These are phyloP conservation scores for Bolboschoenoplectus hybrid DNA, from an alignment of 202 grass and related monocot genomes.

Conservation along the genomic window DNA sequence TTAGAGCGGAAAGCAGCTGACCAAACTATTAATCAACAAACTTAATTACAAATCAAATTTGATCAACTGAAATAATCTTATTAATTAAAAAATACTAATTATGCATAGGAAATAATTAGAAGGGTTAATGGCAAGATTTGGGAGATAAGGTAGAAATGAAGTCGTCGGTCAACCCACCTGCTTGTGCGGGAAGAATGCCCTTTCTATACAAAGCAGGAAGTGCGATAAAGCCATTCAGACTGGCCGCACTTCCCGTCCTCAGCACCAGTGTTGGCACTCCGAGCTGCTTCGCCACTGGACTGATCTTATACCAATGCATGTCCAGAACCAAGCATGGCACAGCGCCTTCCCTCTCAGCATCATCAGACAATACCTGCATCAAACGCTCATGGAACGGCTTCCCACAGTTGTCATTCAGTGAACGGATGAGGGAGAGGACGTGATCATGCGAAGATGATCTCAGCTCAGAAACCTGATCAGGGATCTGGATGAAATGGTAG, in stretches of 20 bases:
- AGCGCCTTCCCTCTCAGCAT: not conserved
- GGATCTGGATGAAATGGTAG: constrained; percentile 47
- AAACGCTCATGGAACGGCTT: constrained; percentile 46
- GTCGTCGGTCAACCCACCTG: constrained; percentile 1
- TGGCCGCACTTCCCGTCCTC: constrained; percentile 59
- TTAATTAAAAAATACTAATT: not conserved
- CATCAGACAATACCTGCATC: not conserved
- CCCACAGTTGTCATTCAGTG: constrained; percentile 34
- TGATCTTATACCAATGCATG: constrained; percentile 39
- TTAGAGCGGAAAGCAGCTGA: not conserved
- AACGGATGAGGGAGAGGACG: constrained; percentile 27
- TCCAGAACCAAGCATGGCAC: constrained; percentile 60
- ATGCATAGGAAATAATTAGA: not conserved
- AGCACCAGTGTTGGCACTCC: constrained; percentile 48
- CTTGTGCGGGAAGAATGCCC: constrained; percentile 60
- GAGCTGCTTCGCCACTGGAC: constrained; percentile 44
- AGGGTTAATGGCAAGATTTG: not conserved
- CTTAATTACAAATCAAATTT: not conserved
- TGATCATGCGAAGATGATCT: constrained; percentile 32
- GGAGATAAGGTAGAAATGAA: not conserved
- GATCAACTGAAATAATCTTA: not conserved
- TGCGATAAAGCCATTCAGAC: constrained; percentile 31
- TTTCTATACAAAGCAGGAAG: constrained; percentile 47
- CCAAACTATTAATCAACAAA: not conserved
- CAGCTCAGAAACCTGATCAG: constrained; percentile 32